Evolutionary conservation across 1,139 yeast species (phyloP), one percentile per base, ranked within the genome.

Genomic region (Kodamaea alishanica): DNA sequence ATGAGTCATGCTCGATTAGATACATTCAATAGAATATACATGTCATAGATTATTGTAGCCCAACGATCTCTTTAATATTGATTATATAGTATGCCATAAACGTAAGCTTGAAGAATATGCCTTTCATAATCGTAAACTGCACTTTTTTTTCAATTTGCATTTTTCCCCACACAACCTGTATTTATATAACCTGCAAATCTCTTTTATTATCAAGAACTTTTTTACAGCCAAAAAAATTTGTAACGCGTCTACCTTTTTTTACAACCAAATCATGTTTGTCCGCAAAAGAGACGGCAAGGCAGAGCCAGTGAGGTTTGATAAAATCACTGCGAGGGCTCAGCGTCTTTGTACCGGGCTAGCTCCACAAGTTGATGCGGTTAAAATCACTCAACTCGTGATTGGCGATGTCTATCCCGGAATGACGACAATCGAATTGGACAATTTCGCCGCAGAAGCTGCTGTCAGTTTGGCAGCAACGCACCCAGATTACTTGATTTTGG

Each of bases 391-490:
- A 63, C 76, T 90, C 58, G 89, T 86, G 50, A 86, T 86, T 48
- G 77, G 90, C 23, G 96, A 96, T 51, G 95, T 88, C 40, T 88
- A 88, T 68, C 95, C 89, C 56, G 98, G 98, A 53, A 98, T 92
- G 39, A 89, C 92, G 56, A 92, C 98, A 42, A 79, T 86, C 48
- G 97, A 89, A 63, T 76, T 90, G 48, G 92, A 86, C 53, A 89
- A 92, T 65, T 75, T 92, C 54, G 95, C 96, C 36, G 96, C 97
- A 31, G 98, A 92, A 67, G 89, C 97, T 30, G 94, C 97, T 42
- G 97, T 97, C 32, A 84, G 86, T 56, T 84, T 90, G 96, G 87
- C 97, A 46, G 92, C 97, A 12, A 79, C 84, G 44, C 98, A 92
- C 62, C 97, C 97, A 20, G 97, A 92, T 65, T 90, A 92, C 55